phyloP scores from a whole-genome alignment of 176 grass and related monocot species.

The Poa annua region DNA sequence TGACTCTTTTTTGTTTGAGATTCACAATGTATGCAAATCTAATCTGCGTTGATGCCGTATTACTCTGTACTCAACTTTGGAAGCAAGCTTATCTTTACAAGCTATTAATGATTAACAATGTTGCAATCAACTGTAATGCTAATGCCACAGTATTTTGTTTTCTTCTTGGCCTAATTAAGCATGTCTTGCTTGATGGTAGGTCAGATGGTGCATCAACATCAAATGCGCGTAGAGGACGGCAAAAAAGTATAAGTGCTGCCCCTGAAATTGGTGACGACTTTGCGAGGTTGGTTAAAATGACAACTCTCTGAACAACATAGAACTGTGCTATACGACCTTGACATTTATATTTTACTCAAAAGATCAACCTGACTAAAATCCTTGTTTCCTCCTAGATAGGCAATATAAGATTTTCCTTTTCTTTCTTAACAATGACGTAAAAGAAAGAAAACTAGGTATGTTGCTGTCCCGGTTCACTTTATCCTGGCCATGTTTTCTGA shows the following conservation, averaged over 20 bases:
- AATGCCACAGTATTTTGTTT: slow-evolving; percentile 30
- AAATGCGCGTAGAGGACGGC: slow-evolving; percentile 54
- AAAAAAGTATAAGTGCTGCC: slow-evolving; percentile 79
- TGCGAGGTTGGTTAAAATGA: slow-evolving; percentile 76
- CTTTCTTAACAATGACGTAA: background rate
- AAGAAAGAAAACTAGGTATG: slow-evolving; percentile 8
- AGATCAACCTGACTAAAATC: slow-evolving; percentile 27
- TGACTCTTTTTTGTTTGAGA: background rate
- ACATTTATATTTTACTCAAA: slow-evolving; percentile 23
- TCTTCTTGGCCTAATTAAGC: slow-evolving; percentile 47
- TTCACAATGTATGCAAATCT: slow-evolving; percentile 9
- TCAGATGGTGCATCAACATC: slow-evolving; percentile 94
- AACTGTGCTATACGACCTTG: background rate
- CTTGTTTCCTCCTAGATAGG: slow-evolving; percentile 5
- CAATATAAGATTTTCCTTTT: background rate
- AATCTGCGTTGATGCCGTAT: background rate
- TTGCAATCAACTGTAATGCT: slow-evolving; percentile 4
- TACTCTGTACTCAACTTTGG: slow-evolving; percentile 19
- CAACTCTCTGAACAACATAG: slow-evolving; percentile 13
- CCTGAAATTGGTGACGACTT: slow-evolving; percentile 99
- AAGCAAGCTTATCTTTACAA: slow-evolving; percentile 22
- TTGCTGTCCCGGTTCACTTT: slow-evolving; percentile 3
- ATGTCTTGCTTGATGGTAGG: slow-evolving; percentile 64
- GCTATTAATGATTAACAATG: slow-evolving; percentile 29
- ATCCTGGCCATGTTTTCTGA: background rate